These are phyloP conservation scores for Polychaeton citri DNA, from an alignment of 2,329 filamentous ascomycete species.

Conservation along the genomic window DNA sequence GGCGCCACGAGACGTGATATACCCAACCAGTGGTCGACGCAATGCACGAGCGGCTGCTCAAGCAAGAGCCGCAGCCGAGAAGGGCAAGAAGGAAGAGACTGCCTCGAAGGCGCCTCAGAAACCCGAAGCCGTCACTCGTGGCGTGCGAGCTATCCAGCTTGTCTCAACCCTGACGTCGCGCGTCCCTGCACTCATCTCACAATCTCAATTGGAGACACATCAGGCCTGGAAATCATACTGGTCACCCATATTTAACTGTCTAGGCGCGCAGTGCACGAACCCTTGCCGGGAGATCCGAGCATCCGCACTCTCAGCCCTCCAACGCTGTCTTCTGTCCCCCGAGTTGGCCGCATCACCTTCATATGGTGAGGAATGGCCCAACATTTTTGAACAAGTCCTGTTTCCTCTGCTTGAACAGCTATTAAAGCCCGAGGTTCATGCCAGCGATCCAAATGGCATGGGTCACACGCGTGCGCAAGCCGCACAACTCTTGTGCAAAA, in stretches of 20 bases:
- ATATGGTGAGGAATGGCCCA: constrained; percentile 65
- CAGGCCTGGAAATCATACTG: constrained; percentile 94
- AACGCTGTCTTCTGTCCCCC: constrained; percentile 72
- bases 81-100: not conserved
- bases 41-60: constrained; percentile 31
- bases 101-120: constrained; percentile 32
- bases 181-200: constrained; percentile 76
- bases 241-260: constrained; percentile 81
- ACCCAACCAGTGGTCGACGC: constrained; percentile 8
- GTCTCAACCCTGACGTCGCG: constrained; percentile 71
- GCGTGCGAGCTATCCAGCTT: constrained; percentile 65
- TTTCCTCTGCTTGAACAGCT: constrained; percentile 81
- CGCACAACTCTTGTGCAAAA: constrained; percentile 82
- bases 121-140: constrained; percentile 60
- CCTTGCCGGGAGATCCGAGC: constrained; percentile 87
- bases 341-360: constrained; percentile 63
- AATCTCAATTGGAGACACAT: constrained; percentile 67
- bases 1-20: constrained; percentile 26
- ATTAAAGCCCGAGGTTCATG: constrained; percentile 88
- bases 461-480: constrained; percentile 86
- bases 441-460: constrained; percentile 84
- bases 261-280: constrained; percentile 85
- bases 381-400: constrained; percentile 85
- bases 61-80: constrained; percentile 9
- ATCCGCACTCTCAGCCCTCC: constrained; percentile 72